Evolutionary conservation across 495 filamentous ascomycete genomes (phyloP).

Genomic region (Poronia punctata): DNA sequence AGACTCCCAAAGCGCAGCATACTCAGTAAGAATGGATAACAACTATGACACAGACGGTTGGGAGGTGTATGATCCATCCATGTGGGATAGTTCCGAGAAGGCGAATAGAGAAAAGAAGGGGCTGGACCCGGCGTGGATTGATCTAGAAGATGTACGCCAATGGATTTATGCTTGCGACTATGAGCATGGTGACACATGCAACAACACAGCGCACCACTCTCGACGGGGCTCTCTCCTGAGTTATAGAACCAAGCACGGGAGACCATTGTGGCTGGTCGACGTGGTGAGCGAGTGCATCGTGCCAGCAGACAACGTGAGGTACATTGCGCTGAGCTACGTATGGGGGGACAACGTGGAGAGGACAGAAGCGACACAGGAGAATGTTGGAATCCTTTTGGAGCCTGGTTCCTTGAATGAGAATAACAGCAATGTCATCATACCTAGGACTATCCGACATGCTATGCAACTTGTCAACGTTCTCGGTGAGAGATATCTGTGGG

Average conservation of each 20-base stretch:
- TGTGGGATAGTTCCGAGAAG: too few relatives aligned
- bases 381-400: neutral
- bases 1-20: too few relatives aligned
- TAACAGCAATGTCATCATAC: neutral
- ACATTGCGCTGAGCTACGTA: conserved; percentile 19
- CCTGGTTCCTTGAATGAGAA: neutral
- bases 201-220: neutral
- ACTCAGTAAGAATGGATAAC: too few relatives aligned
- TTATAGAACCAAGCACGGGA: neutral
- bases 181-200: neutral
- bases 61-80: too few relatives aligned
- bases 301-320: conserved; percentile 6
- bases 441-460: conserved; percentile 14
- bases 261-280: conserved; percentile 11
- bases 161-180: neutral
- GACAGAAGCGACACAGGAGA: neutral
- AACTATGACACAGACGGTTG: too few relatives aligned
- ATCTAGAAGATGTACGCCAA: neutral
- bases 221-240: too few relatives aligned
- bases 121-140: neutral
- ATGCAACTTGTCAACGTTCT: conserved; percentile 8
- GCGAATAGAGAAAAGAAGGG: too few relatives aligned
- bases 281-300: conserved; percentile 6
- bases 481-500: conserved; percentile 19
- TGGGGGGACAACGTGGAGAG: conserved; percentile 8